A percentile compares a stretch with the other conserved stretches of the same genome.
These are phyloP conservation scores for Stachybotrys chlorohalonatus DNA, from an alignment of 2,329 filamentous ascomycete species.

Conservation along the genomic window DNA sequence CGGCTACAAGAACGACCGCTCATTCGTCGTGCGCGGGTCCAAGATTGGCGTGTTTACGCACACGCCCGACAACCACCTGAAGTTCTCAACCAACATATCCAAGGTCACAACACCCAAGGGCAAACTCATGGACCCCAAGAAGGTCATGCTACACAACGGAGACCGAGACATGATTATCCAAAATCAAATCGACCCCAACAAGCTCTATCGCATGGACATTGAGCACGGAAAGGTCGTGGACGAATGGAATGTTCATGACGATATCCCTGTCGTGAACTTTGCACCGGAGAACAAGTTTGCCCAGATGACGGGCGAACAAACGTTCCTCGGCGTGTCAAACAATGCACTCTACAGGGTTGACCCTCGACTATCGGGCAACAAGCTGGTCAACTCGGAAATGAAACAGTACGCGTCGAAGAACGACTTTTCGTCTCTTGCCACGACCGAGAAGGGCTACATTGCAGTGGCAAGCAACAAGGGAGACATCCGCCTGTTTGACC, in stretches of 20 bases:
- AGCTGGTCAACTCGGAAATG: constrained; percentile 84
- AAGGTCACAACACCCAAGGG: constrained; percentile 86
- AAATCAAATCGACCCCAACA: constrained; percentile 74
- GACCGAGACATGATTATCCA: constrained; percentile 87
- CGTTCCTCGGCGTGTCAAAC: constrained; percentile 85
- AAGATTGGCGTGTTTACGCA: constrained; percentile 99
- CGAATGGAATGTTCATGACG: constrained; percentile 97
- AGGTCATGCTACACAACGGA: constrained; percentile 91
- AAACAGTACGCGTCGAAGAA: constrained; percentile 98
- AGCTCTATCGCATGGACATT: constrained; percentile 92
- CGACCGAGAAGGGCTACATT: constrained; percentile 93
- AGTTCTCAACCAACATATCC: constrained; percentile 95
- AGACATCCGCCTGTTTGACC: constrained; percentile 93
- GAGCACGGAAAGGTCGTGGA: constrained; percentile 97
- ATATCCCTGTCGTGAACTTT: constrained; percentile 87
- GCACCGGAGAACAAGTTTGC: constrained; percentile 96
- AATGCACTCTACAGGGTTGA: constrained; percentile 94
- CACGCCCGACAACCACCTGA: constrained; percentile 80
- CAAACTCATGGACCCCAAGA: constrained; percentile 84
- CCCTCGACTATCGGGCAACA: constrained; percentile 79
- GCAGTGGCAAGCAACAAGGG: constrained; percentile 97
- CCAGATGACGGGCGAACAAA: constrained; percentile 92
- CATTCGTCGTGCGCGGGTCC: constrained; percentile 91
- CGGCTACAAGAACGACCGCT: constrained; percentile 93
- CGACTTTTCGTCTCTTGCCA: constrained; percentile 88